phyloP scores from a whole-genome alignment of 2,329 filamentous ascomycete genomes.

The Xylaria sp. region DNA sequence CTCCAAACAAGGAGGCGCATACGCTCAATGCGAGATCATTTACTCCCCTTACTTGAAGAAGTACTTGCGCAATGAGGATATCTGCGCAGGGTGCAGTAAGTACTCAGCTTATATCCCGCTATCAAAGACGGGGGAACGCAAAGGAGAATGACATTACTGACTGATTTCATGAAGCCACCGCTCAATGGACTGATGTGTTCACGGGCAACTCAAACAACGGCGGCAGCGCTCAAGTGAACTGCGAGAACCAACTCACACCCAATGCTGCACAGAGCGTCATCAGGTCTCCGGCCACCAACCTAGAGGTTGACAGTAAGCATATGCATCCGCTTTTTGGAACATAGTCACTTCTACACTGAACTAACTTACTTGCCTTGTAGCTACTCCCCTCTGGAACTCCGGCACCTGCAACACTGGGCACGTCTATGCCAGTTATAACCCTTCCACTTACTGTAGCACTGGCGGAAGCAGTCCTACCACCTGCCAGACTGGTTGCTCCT shows the following conservation, averaged over 20 bases:
- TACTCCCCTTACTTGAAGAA: slow-evolving; percentile 58
- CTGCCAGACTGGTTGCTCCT: slow-evolving; percentile 40
- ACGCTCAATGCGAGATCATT: slow-evolving; percentile 56
- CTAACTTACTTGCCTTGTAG: slow-evolving; percentile 32
- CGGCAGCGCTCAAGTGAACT: slow-evolving; percentile 50
- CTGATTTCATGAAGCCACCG: slow-evolving; percentile 20
- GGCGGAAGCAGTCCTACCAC: slow-evolving; percentile 6
- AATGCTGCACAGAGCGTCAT: slow-evolving; percentile 46
- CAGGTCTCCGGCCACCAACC: slow-evolving; percentile 45
- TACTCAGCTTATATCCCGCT: slow-evolving; percentile 17
- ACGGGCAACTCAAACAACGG: slow-evolving; percentile 51
- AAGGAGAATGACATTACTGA: slow-evolving; percentile 15
- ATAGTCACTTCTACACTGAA: neutral
- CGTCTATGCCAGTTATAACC: slow-evolving; percentile 38
- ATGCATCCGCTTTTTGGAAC: neutral
- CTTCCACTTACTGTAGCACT: slow-evolving; percentile 38
- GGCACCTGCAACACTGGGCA: slow-evolving; percentile 43
- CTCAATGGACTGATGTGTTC: slow-evolving; percentile 54
- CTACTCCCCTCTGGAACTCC: slow-evolving; percentile 41
- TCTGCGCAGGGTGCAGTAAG: slow-evolving; percentile 43
- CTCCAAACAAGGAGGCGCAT: slow-evolving; percentile 52
- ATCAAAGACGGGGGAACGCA: slow-evolving; percentile 13
- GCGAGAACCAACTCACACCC: slow-evolving; percentile 52
- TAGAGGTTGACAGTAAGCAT: slow-evolving; percentile 50
- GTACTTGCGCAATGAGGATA: slow-evolving; percentile 52